These are phyloP conservation scores for Teratosphaeria destructans DNA, from an alignment of 2,329 filamentous ascomycete species.

Conservation along the genomic window DNA sequence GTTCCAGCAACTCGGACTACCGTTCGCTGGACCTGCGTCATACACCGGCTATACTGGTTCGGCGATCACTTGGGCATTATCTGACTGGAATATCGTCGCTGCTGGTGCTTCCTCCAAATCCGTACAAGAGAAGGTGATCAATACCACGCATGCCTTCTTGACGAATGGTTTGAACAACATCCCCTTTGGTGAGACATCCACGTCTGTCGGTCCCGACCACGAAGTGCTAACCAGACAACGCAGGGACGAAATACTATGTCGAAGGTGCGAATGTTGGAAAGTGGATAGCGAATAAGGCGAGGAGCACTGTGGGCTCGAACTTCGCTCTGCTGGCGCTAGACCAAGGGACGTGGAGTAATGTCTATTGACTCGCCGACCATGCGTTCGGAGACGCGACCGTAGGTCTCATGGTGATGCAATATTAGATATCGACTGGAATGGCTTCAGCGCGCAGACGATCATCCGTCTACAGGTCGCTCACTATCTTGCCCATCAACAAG, in stretches of 20 bases:
- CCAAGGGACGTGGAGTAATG: conserved; percentile 11
- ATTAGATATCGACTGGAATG: background rate
- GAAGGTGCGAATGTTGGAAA: conserved; percentile 9
- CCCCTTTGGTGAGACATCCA: conserved; percentile 11
- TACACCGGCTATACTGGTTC: conserved; percentile 9
- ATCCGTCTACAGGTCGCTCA: conserved; percentile 15
- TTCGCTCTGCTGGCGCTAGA: conserved; percentile 15
- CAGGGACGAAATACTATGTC: conserved; percentile 16
- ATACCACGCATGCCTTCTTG: conserved; percentile 15
- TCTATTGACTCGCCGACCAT: background rate
- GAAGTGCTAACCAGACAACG: background rate
- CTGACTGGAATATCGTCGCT: conserved; percentile 19
- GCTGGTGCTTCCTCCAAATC: conserved; percentile 10
- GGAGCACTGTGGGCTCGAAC: conserved; percentile 16
- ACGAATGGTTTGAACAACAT: conserved; percentile 15
- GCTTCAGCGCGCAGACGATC: background rate
- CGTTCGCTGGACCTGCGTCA: conserved; percentile 12
- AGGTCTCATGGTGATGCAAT: background rate
- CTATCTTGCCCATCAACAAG: conserved; percentile 58
- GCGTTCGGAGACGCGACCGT: background rate
- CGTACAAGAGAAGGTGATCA: conserved; percentile 11
- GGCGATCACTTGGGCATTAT: conserved; percentile 12
- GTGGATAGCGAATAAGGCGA: conserved; percentile 16
- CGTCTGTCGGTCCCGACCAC: background rate
- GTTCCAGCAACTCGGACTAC: conserved; percentile 10